phyloP scores from a whole-genome alignment of 2,329 filamentous ascomycete species.

The Arthrobotrys conoides region DNA sequence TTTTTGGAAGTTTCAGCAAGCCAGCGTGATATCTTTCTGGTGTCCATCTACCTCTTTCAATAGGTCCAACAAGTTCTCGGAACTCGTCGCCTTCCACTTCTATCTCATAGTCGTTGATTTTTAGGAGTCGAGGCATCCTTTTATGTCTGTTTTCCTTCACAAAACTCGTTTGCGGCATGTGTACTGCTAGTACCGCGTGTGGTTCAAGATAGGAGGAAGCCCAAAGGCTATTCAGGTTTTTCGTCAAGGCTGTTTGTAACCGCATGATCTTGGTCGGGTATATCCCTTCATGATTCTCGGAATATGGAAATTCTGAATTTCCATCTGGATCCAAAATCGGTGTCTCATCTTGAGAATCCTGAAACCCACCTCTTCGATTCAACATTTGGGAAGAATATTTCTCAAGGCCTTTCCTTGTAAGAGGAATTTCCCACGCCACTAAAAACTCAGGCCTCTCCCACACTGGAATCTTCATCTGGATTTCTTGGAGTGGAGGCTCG shows the following conservation, averaged over 20 bases:
- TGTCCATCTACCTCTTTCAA: conserved; percentile 7
- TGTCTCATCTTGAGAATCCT: background rate
- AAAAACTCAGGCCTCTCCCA: conserved; percentile 52
- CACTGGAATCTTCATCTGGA: background rate
- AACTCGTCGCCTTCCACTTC: conserved; percentile 42
- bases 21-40: background rate
- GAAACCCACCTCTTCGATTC: conserved; percentile 23
- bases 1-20: conserved; percentile 8
- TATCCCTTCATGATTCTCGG: conserved; percentile 34
- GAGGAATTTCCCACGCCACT: conserved; percentile 49
- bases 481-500: background rate
- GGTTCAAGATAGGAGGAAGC: conserved; percentile 12
- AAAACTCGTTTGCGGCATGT: conserved; percentile 43
- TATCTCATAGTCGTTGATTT: conserved; percentile 21
- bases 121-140: conserved; percentile 32
- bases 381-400: conserved; percentile 15
- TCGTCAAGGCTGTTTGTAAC: conserved; percentile 7
- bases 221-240: conserved; percentile 1
- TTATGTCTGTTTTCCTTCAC: conserved; percentile 34
- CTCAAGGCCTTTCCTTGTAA: conserved; percentile 39
- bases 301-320: background rate
- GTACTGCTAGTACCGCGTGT: conserved; percentile 16
- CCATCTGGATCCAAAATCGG: background rate
- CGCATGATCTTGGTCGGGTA: conserved; percentile 44
- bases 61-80: conserved; percentile 19